A percentile compares a stretch with the other conserved stretches of the same genome.
Evolutionary conservation across 208 protist genomes (phyloP).

Genomic region (Angomonas ambiguus): DNA sequence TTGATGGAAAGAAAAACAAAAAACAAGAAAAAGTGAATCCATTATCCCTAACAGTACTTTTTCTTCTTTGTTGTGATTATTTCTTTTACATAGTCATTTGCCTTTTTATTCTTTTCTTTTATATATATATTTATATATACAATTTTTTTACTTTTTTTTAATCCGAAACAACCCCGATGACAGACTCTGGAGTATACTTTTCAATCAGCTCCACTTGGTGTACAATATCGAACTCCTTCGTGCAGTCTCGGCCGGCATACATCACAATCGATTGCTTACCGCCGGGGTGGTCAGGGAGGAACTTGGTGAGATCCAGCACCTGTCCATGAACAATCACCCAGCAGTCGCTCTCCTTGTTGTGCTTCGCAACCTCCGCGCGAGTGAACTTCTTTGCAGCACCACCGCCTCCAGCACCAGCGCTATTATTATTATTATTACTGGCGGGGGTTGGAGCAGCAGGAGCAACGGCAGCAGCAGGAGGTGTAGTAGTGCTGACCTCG

Average conservation of each 20-base stretch:
- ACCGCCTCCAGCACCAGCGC: conserved; percentile 5
- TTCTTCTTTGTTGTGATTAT: background rate
- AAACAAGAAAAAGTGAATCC: conserved; percentile 6
- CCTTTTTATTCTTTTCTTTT: conserved; percentile 30
- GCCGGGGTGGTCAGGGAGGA: conserved; percentile 55
- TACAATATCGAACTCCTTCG: conserved; percentile 51
- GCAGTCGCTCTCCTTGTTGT: conserved; percentile 59
- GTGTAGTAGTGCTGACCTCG: background rate
- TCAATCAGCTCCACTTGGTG: conserved; percentile 47
- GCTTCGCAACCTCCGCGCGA: conserved; percentile 52
- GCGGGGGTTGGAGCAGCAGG: conserved; percentile 10
- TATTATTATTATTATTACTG: no score
- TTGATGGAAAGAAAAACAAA: no score
- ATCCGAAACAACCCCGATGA: conserved; percentile 41
- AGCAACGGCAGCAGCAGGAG: background rate
- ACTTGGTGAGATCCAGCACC: conserved; percentile 54
- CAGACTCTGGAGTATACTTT: conserved; percentile 48
- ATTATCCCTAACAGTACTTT: background rate
- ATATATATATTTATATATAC: background rate
- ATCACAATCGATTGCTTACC: conserved; percentile 47
- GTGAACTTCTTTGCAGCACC: conserved; percentile 24
- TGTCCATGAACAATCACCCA: conserved; percentile 40
- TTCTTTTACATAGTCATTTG: conserved; percentile 2
- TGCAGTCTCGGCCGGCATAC: conserved; percentile 59
- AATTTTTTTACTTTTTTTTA: conserved; percentile 13